Conservation (phyloP, 169 alveolate genomes). For the Plasmodium coatneyi region DNA sequence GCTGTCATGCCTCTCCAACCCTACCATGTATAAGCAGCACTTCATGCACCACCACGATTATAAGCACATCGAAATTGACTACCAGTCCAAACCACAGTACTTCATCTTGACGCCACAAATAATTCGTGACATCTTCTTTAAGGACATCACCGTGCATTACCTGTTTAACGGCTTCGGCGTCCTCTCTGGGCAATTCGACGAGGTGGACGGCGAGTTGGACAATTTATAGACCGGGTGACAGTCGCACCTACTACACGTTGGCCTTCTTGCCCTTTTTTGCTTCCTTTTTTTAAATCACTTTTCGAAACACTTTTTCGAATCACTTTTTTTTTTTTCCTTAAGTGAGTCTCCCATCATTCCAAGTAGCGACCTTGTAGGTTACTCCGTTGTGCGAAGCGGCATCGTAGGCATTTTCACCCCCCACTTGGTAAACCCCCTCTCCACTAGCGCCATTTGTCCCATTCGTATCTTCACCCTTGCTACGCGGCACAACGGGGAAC, state of each 20-base stretch:
- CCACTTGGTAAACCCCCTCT: neutral
- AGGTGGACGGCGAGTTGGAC: neutral
- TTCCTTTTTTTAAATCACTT: neutral
- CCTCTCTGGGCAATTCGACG: slow-evolving; percentile 8
- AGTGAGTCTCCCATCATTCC: neutral
- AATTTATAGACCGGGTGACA: neutral
- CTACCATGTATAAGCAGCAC: slow-evolving; percentile 4
- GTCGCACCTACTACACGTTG: neutral
- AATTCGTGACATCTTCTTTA: slow-evolving; percentile 34
- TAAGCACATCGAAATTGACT: slow-evolving; percentile 24
- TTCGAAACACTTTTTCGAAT: neutral
- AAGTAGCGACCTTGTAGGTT: neutral
- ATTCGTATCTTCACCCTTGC: neutral
- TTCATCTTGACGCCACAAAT: slow-evolving; percentile 84
- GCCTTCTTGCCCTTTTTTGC: neutral
- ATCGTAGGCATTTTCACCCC: neutral
- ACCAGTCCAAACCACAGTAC: slow-evolving; percentile 79
- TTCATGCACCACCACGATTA: slow-evolving; percentile 3
- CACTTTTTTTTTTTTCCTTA: neutral
- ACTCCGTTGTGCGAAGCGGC: neutral
- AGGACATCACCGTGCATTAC: slow-evolving; percentile 52
- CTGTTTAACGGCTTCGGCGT: slow-evolving; percentile 62
- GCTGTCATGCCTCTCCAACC: slow-evolving; percentile 56
- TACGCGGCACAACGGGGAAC: neutral
- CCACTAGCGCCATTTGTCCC: neutral